phyloP scores from a whole-genome alignment of 345 rosid genomes.

The Angophora floribunda region DNA sequence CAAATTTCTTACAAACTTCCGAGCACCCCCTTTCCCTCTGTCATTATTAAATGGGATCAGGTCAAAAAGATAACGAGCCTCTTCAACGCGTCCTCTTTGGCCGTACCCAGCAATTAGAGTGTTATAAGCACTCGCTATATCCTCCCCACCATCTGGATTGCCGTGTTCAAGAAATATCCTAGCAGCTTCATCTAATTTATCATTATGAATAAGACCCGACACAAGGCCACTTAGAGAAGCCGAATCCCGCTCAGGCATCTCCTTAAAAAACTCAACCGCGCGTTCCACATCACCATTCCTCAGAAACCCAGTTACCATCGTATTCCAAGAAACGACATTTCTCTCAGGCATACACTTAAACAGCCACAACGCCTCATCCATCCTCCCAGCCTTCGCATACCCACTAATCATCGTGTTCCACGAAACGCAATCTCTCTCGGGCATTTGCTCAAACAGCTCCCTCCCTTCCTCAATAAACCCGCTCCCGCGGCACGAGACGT shows the following conservation, averaged over 20 bases:
- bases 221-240: slow-evolving; percentile 48
- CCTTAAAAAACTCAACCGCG: slow-evolving; percentile 36
- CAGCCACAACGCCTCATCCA: slow-evolving; percentile 38
- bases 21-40: neutral
- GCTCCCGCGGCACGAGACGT: slow-evolving; percentile 32
- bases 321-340: slow-evolving; percentile 42
- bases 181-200: slow-evolving; percentile 46
- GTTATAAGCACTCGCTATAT: slow-evolving; percentile 50
- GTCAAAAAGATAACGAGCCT: slow-evolving; percentile 53
- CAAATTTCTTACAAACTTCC: slow-evolving; percentile 25
- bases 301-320: slow-evolving; percentile 55
- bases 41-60: slow-evolving; percentile 19
- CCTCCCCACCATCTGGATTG: slow-evolving; percentile 10
- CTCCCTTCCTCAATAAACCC: slow-evolving; percentile 41
- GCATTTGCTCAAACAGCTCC: slow-evolving; percentile 55
- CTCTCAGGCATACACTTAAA: slow-evolving; percentile 41
- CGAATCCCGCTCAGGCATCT: slow-evolving; percentile 43
- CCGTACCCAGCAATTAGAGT: slow-evolving; percentile 77
- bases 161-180: slow-evolving; percentile 23
- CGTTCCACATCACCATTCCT: slow-evolving; percentile 32
- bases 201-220: slow-evolving; percentile 52
- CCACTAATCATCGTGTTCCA: slow-evolving; percentile 85
- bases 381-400: slow-evolving; percentile 47
- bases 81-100: slow-evolving; percentile 39
- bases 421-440: slow-evolving; percentile 37